Evolutionary conservation across 495 filamentous ascomycete genomes (phyloP).

Genomic region (Penicillium lagena): DNA sequence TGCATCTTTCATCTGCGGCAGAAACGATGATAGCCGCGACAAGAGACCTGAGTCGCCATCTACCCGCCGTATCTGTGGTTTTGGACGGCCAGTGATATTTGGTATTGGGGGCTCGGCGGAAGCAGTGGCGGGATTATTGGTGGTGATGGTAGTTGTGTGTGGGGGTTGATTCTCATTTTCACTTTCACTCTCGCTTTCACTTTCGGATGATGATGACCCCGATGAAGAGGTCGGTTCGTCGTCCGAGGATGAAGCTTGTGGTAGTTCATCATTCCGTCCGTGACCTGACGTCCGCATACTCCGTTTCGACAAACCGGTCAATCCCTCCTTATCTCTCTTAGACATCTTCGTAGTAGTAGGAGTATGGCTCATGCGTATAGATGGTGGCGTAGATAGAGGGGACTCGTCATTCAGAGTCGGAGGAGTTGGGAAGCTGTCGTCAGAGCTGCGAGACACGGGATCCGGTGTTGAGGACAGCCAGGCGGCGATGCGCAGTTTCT

Average conservation of each 20-base stretch:
- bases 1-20: conserved; percentile 41
- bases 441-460: no score
- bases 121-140: not conserved
- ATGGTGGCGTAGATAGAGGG: no score
- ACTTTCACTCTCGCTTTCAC: conserved; percentile 18
- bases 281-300: no score
- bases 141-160: not conserved
- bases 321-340: no score
- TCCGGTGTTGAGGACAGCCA: no score
- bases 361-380: no score
- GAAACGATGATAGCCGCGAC: conserved; percentile 35
- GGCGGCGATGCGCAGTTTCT: no score
- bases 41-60: conserved; percentile 24
- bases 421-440: no score
- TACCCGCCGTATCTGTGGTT: conserved; percentile 29
- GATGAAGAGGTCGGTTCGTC: conserved; percentile 37
- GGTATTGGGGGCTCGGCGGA: conserved; percentile 14
- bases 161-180: conserved; percentile 13
- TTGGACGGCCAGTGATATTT: conserved; percentile 23
- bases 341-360: no score
- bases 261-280: no score
- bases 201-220: conserved; percentile 22
- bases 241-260: conserved; percentile 6
- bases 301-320: no score
- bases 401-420: no score